Evolutionary conservation across 2,329 filamentous ascomycete species (phyloP).

Genomic region (Blastomyces silverae): DNA sequence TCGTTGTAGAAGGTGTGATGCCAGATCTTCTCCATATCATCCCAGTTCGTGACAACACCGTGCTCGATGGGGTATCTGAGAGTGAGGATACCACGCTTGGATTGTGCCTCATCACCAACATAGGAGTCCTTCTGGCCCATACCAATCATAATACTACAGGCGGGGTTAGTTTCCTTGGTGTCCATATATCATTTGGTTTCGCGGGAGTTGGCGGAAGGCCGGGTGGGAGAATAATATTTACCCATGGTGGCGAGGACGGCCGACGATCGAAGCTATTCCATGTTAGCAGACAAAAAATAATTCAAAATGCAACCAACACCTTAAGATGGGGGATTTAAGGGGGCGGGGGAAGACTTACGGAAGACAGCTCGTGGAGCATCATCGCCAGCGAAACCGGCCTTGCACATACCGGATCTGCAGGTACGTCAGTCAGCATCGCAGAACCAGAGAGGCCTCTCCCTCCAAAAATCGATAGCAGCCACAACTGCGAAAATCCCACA

Average conservation of each 20-base stretch:
- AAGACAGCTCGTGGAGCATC: slow-evolving; percentile 99
- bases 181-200: neutral
- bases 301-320: neutral
- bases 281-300: slow-evolving; percentile 22
- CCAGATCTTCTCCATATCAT: slow-evolving; percentile 99
- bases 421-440: slow-evolving; percentile 24
- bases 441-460: neutral
- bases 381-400: slow-evolving; percentile 99
- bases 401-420: slow-evolving; percentile 98
- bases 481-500: neutral
- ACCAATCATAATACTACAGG: slow-evolving; percentile 96
- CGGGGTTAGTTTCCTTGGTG: slow-evolving; percentile 24
- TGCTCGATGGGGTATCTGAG: slow-evolving; percentile 99
- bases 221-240: slow-evolving; percentile 49
- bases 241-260: slow-evolving; percentile 99
- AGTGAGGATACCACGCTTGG: slow-evolving; percentile 99
- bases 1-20: slow-evolving; percentile 99
- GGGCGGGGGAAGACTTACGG: slow-evolving; percentile 66
- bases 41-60: slow-evolving; percentile 99
- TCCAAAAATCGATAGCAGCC: neutral
- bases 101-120: slow-evolving; percentile 99
- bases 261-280: slow-evolving; percentile 87
- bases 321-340: slow-evolving; percentile 25
- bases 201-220: slow-evolving; percentile 4
- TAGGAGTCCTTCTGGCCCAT: slow-evolving; percentile 99